Base-by-base conservation (phyloP, 345 rosid species). In the Euphorbia pulcherrima region DNA sequence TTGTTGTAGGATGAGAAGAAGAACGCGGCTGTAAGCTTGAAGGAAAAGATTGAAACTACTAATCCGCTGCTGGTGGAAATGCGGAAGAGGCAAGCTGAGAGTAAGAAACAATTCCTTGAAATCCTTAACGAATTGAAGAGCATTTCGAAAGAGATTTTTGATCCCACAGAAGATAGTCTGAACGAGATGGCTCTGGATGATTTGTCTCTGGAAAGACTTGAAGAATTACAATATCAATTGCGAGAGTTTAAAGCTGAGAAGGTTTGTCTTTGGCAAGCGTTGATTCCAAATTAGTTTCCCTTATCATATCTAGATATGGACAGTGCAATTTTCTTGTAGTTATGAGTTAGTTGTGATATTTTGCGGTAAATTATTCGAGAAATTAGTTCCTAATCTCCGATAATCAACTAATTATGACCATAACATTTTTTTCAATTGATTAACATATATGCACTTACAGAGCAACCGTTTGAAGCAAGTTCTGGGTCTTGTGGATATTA, bases 191-290 rank as follows among this genome's bases (percentile, higher is more conserved):
- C 53, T 67, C 71, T 77, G 47, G 86, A 84, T 29, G 96, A 90
- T 68, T 71, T 92, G 79, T 88, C 99, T 56, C 59, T 87, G 69
- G 83, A 87, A 76, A 92, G 85, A 80, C 87, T 92, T 39, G 89
- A 92, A 56, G 97, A 90, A 69, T 77, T 92, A 64, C 84, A 92
- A 54, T 71, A 68, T 17, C 83, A 83, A 66, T 87, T 95, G 9
- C 85, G 72, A 39, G 79, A 76, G 50, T 96, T 89, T 75, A 88
- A 90, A 73, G 81, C 72, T 39, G 96, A 89, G 75, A 95, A 86
- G 97, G 97, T 90, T 67, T 12, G 12, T 52, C 50, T 17, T 17
- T 64, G 16, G 30, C 39, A 29, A 23, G 8, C 16, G 12, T 50
- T 47, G 35, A 37, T 29, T 13, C 7, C 20, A 37, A 53, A 37